Conservation (phyloP, 495 filamentous ascomycete genomes). For the Alectoria sarmentosa region DNA sequence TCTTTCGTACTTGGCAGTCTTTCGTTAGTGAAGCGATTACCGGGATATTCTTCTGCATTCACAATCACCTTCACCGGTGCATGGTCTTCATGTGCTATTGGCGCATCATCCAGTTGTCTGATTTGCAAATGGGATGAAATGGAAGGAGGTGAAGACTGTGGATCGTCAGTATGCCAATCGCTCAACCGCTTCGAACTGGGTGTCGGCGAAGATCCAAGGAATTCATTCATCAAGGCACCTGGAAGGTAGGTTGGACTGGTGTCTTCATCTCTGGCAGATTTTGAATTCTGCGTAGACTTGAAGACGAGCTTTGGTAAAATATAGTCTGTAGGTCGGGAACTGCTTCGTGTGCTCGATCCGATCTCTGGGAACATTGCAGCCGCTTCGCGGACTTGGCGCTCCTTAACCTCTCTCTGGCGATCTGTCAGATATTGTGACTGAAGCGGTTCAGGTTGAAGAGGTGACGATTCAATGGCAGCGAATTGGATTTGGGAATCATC, state of each 20-base stretch:
- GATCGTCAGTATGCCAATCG: slow-evolving; percentile 34
- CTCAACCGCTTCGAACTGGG: slow-evolving; percentile 41
- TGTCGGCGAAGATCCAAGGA: slow-evolving; percentile 76
- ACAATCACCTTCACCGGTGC: background rate
- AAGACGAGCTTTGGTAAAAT: slow-evolving; percentile 35
- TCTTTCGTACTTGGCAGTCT: background rate
- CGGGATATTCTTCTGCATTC: background rate
- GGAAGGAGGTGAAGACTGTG: slow-evolving; percentile 47
- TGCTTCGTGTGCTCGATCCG: slow-evolving; percentile 47
- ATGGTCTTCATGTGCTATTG: background rate
- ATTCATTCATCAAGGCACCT: slow-evolving; percentile 47
- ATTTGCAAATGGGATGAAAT: slow-evolving; percentile 3
- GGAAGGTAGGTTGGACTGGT: slow-evolving; percentile 45
- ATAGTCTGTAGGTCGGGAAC: slow-evolving; percentile 29
- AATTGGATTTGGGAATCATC: slow-evolving; percentile 77
- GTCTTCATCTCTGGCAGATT: slow-evolving; percentile 30
- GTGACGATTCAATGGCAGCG: slow-evolving; percentile 51
- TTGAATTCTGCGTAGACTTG: slow-evolving; percentile 30
- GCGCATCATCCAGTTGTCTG: background rate
- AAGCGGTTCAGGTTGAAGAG: slow-evolving; percentile 32
- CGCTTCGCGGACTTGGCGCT: slow-evolving; percentile 54
- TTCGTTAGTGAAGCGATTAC: background rate
- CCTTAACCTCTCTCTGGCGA: slow-evolving; percentile 62
- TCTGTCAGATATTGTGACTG: slow-evolving; percentile 68
- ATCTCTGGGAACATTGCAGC: slow-evolving; percentile 67